Conservation (phyloP, 805 yeast genomes). For the Candida germanica region DNA sequence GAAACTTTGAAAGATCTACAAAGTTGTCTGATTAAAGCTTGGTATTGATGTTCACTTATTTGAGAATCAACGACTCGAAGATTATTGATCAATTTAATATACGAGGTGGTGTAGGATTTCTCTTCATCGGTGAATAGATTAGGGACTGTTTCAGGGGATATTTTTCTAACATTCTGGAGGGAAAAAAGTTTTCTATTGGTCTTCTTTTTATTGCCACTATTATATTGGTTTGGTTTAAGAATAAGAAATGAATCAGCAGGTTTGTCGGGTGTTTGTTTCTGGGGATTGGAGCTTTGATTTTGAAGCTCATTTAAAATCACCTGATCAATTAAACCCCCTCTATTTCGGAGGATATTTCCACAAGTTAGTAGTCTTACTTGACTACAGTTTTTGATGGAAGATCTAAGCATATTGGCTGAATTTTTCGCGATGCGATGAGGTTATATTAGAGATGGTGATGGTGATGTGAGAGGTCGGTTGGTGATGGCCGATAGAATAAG, state of each 20-base stretch:
- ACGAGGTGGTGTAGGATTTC: not conserved
- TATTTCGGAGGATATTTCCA: too few relatives aligned
- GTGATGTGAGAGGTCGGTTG: too few relatives aligned
- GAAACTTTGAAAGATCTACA: slow-evolving; percentile 8
- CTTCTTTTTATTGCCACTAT: not conserved
- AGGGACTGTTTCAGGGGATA: not conserved
- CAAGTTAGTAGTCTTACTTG: too few relatives aligned
- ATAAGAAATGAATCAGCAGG: slow-evolving; percentile 6
- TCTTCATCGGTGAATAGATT: not conserved
- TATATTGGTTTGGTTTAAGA: slow-evolving; percentile 3
- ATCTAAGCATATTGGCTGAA: too few relatives aligned
- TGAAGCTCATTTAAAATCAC: slow-evolving; percentile 7
- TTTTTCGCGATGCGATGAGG: too few relatives aligned
- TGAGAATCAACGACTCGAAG: slow-evolving; percentile 1
- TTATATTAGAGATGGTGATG: too few relatives aligned
- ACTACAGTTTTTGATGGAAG: too few relatives aligned
- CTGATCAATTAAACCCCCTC: slow-evolving; percentile 8
- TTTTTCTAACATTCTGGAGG: too few relatives aligned
- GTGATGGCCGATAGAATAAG: too few relatives aligned
- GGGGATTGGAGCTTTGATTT: slow-evolving; percentile 4
- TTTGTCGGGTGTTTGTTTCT: not conserved
- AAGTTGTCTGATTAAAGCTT: slow-evolving; percentile 2
- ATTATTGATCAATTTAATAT: slow-evolving; percentile 8
- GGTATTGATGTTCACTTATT: slow-evolving; percentile 6
- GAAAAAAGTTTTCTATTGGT: not conserved